A percentile compares a stretch with the other conserved stretches of the same genome.
Conservation (phyloP, 257 asterid species). For the Salvia miltiorrhiza region DNA sequence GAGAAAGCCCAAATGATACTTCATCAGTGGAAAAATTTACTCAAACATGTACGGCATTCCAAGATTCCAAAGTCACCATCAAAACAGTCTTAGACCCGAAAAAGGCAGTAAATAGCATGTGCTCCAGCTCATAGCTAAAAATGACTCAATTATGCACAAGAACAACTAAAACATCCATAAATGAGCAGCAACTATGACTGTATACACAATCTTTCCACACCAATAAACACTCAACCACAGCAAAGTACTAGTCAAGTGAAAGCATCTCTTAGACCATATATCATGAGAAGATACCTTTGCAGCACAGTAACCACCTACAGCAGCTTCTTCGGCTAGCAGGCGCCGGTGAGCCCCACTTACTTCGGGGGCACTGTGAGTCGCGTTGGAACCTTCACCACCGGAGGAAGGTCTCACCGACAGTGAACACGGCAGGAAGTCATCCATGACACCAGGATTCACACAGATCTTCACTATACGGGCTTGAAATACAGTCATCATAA, state of each 20-base stretch:
- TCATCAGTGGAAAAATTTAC: neutral
- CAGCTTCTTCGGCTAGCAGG: slow-evolving; percentile 52
- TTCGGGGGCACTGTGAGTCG: slow-evolving; percentile 21
- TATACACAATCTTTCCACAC: neutral
- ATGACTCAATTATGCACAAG: slow-evolving; percentile 1
- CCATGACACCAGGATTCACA: slow-evolving; percentile 34
- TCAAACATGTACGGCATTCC: neutral
- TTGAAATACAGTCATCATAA: slow-evolving; percentile 71
- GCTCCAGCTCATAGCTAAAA: neutral
- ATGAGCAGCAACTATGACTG: neutral
- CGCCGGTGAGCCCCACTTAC: slow-evolving; percentile 37
- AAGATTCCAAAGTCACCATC: slow-evolving; percentile 12
- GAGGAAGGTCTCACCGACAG: slow-evolving; percentile 24
- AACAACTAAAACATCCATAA: slow-evolving; percentile 6
- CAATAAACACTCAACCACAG: neutral
- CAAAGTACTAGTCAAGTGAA: neutral
- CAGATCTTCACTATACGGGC: slow-evolving; percentile 52
- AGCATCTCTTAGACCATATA: neutral
- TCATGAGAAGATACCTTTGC: slow-evolving; percentile 37
- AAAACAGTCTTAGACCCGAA: neutral
- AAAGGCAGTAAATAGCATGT: neutral
- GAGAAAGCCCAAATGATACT: too few species aligned
- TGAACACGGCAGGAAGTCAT: slow-evolving; percentile 58
- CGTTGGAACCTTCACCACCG: slow-evolving; percentile 20
- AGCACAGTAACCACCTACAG: slow-evolving; percentile 43